These are phyloP conservation scores for Hanseniaspora valbyensis DNA, from an alignment of 805 yeast species.

Conservation along the genomic window DNA sequence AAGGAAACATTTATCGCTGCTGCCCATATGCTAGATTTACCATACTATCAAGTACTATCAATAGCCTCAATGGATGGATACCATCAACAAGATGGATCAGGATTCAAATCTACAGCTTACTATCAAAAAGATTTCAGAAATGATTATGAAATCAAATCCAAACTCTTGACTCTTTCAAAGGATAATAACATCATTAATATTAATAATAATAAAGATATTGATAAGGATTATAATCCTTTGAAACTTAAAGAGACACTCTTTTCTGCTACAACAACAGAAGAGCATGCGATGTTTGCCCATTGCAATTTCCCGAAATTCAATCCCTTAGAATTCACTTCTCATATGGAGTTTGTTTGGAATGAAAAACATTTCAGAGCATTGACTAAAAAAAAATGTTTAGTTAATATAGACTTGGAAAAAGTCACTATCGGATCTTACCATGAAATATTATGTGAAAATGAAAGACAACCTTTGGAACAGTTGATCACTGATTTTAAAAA, in stretches of 20 bases:
- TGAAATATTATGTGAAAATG: neutral
- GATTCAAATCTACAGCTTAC: conserved; percentile 62
- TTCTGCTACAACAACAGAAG: conserved; percentile 9
- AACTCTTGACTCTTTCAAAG: neutral
- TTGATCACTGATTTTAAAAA: neutral
- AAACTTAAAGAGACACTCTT: conserved; percentile 14
- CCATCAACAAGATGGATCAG: conserved; percentile 24
- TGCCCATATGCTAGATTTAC: conserved; percentile 37
- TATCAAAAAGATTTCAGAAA: conserved; percentile 61
- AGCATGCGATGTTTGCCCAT: conserved; percentile 30
- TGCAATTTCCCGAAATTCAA: conserved; percentile 33
- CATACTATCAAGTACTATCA: conserved; percentile 40
- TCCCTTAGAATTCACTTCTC: conserved; percentile 25
- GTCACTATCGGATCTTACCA: neutral
- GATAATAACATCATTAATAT: no score
- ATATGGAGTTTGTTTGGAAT: conserved; percentile 20
- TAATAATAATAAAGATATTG: neutral
- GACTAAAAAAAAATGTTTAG: neutral
- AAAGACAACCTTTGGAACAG: neutral
- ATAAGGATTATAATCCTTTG: conserved; percentile 3
- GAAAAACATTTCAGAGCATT: conserved; percentile 17
- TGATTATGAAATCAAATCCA: conserved; percentile 34
- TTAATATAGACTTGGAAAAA: conserved; percentile 13
- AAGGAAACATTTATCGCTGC: conserved; percentile 69
- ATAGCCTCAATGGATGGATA: conserved; percentile 33